Base-by-base conservation (phyloP, 805 yeast genomes). In the Myxozyma kluyveri region DNA sequence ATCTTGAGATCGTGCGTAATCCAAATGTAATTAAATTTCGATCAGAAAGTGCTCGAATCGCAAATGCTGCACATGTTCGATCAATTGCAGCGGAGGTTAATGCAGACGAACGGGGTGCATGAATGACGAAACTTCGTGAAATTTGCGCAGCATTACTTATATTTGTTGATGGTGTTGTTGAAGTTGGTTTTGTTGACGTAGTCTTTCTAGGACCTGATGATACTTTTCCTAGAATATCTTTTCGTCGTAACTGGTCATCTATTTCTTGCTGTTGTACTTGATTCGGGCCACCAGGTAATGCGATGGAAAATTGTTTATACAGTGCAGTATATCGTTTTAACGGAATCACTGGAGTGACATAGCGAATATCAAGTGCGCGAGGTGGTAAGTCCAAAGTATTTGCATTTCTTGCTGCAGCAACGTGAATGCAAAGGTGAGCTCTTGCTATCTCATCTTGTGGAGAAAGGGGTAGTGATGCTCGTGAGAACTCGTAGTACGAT, bases 371-470 rank as follows among this genome's bases (percentile, higher is more conserved):
- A 14, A 26, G 35, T 55, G 59, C 37, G 47, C 22, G 17, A 38
- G 50, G 29, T 42, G 51, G 17, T 52, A 47, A 22, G 35, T 51
- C 23, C 52, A 39, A 14, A 26, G 17, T 10, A 51, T 52, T 6
- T 50, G 50, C 32, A 53, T 37, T 31, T n/a, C 59, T 40, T 5
- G 24, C 49, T 39, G 50, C 47, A 14, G 59, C 53, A 4, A 54
- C 22, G 38, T 54, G 59, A 3, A 55, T 56, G 31, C 56, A 50
- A 22, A 54, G 23, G 35, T 54, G 45, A 12, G 42, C 51, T 27
- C 59, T 52, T 26, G 50, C 56, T 37, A 47, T 52, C 27, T 54
- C 59, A 22, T 47, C 42, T 10, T 47, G 43, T 2, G 33, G 31
- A 3, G 56, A 50, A 3, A 54, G 52, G n/a, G 12, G 39, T 23